These are phyloP conservation scores for Handroanthus guayacan DNA, from an alignment of 257 asterid genomes.

Conservation along the genomic window DNA sequence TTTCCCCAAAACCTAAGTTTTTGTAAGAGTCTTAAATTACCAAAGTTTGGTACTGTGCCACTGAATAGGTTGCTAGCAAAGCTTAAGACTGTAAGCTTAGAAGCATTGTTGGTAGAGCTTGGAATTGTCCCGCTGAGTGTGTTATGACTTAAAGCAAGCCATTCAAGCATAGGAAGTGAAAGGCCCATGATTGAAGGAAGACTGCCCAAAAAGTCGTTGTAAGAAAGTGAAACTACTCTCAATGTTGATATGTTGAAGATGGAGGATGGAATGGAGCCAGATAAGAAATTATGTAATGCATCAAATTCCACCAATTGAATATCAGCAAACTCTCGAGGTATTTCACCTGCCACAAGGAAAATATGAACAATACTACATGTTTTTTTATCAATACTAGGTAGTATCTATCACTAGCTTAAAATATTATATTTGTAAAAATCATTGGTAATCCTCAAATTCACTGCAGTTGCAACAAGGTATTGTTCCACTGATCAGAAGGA, in stretches of 20 bases:
- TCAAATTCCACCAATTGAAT: slow-evolving; percentile 18
- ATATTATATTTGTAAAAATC: too few species aligned
- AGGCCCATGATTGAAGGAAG: neutral
- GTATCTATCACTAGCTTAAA: too few species aligned
- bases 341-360: slow-evolving; percentile 38
- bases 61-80: slow-evolving; percentile 31
- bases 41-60: slow-evolving; percentile 43
- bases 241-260: slow-evolving; percentile 35
- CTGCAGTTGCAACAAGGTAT: too few species aligned
- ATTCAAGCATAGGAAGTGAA: slow-evolving; percentile 18
- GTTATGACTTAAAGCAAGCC: neutral
- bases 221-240: neutral
- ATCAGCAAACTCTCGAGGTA: slow-evolving; percentile 35
- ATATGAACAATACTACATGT: neutral
- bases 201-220: neutral
- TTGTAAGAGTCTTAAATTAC: slow-evolving; percentile 37
- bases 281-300: neutral
- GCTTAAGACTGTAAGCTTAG: slow-evolving; percentile 34
- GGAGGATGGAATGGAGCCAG: slow-evolving; percentile 33
- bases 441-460: too few species aligned
- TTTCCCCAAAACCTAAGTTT: slow-evolving; percentile 32
- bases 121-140: too few species aligned
- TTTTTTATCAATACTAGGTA: too few species aligned
- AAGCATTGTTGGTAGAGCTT: slow-evolving; percentile 39
- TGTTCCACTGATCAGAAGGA: too few species aligned